Conservation (phyloP, 495 filamentous ascomycete species). For the Penicillium psychrofluorescens region DNA sequence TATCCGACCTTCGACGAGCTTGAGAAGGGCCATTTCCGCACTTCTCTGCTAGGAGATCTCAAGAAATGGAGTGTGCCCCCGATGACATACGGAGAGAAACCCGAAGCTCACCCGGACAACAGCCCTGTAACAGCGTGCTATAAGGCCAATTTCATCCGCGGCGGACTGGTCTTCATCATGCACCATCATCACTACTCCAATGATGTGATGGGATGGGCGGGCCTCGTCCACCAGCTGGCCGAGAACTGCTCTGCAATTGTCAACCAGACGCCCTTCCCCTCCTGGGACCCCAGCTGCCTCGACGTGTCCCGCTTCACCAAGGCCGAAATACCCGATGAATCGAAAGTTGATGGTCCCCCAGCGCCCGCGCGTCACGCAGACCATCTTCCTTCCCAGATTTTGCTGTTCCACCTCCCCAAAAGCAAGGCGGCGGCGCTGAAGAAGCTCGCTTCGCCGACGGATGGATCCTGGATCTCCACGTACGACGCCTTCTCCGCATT, state of each 20-base stretch:
- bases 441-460: slow-evolving; percentile 20
- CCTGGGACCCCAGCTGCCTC: slow-evolving; percentile 27
- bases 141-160: slow-evolving; percentile 35
- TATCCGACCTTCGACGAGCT: slow-evolving; percentile 13
- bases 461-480: slow-evolving; percentile 31
- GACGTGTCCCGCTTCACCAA: slow-evolving; percentile 24
- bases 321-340: slow-evolving; percentile 5
- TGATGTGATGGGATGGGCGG: slow-evolving; percentile 36
- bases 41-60: slow-evolving; percentile 16
- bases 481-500: slow-evolving; percentile 36
- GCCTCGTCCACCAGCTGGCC: slow-evolving; percentile 30
- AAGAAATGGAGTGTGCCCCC: slow-evolving; percentile 19
- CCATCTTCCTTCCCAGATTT: slow-evolving; percentile 14
- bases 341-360: slow-evolving; percentile 21
- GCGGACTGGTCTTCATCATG: slow-evolving; percentile 35
- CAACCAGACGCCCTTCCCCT: slow-evolving; percentile 19
- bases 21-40: slow-evolving; percentile 4
- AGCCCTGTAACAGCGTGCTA: slow-evolving; percentile 29
- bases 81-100: slow-evolving; percentile 35
- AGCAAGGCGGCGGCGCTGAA: slow-evolving; percentile 36
- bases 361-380: slow-evolving; percentile 20
- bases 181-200: slow-evolving; percentile 38
- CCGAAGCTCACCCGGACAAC: slow-evolving; percentile 24
- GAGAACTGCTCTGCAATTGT: slow-evolving; percentile 33
- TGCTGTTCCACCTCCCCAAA: slow-evolving; percentile 35